phyloP scores from a whole-genome alignment of 2,329 filamentous ascomycete species.

The Parafenestella ontariensis region DNA sequence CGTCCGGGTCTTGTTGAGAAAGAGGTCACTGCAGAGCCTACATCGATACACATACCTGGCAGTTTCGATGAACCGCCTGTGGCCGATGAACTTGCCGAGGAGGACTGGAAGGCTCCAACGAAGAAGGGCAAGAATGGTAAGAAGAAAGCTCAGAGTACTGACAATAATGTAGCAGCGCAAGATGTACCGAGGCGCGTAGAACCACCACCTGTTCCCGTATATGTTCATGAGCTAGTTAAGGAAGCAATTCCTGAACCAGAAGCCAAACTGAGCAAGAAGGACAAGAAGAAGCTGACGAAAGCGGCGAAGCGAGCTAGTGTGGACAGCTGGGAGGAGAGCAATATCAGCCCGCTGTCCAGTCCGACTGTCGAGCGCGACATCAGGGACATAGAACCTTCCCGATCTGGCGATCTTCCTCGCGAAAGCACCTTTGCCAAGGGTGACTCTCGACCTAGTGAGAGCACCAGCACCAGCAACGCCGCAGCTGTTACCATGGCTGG shows the following conservation, averaged over 20 bases:
- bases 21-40: constrained; percentile 59
- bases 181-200: constrained; percentile 19
- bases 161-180: constrained; percentile 28
- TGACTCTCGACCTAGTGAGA: constrained; percentile 12
- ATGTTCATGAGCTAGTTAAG: constrained; percentile 14
- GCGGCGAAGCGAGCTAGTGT: constrained; percentile 37
- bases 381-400: constrained; percentile 19
- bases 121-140: constrained; percentile 39
- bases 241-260: constrained; percentile 23
- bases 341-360: constrained; percentile 30
- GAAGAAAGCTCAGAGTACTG: constrained; percentile 31
- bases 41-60: constrained; percentile 68
- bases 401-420: constrained; percentile 1
- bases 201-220: constrained; percentile 5
- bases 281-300: constrained; percentile 45
- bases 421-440: constrained; percentile 11
- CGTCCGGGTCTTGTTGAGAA: constrained; percentile 47
- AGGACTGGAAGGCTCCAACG: constrained; percentile 18
- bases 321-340: constrained; percentile 42
- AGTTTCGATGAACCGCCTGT: constrained; percentile 59
- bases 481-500: constrained; percentile 36
- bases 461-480: constrained; percentile 22
- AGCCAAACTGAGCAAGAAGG: constrained; percentile 50
- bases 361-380: constrained; percentile 43
- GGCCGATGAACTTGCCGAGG: constrained; percentile 21